A percentile compares a stretch with the other conserved stretches of the same genome.
These are phyloP conservation scores for Nigrospora sphaerica DNA, from an alignment of 2,329 filamentous ascomycete species.

Conservation along the genomic window DNA sequence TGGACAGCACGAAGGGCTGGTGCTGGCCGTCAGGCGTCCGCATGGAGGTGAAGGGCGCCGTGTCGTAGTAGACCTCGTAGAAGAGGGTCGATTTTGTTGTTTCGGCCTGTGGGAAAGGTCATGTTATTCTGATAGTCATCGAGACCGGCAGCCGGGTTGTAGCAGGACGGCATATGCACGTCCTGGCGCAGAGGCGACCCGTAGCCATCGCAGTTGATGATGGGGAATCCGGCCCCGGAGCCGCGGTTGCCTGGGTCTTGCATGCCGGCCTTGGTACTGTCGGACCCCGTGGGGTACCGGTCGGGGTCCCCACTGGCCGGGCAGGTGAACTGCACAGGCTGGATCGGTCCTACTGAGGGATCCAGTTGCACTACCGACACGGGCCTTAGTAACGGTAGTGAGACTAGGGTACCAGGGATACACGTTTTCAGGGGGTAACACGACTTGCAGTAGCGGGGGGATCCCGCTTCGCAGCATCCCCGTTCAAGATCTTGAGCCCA, in stretches of 20 bases:
- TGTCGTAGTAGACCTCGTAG: slow-evolving; percentile 56
- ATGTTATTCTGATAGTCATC: slow-evolving; percentile 58
- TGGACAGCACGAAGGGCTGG: slow-evolving; percentile 62
- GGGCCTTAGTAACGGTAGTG: no score
- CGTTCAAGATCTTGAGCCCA: slow-evolving; percentile 65
- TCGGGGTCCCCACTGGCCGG: slow-evolving; percentile 44
- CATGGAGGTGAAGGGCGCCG: slow-evolving; percentile 40
- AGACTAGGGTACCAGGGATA: no score
- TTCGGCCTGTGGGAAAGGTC: slow-evolving; percentile 49
- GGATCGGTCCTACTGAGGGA: slow-evolving; percentile 25
- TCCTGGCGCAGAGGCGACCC: slow-evolving; percentile 58
- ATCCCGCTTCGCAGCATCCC: slow-evolving; percentile 51
- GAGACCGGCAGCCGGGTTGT: slow-evolving; percentile 56
- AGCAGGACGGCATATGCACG: slow-evolving; percentile 68
- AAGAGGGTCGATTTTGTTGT: slow-evolving; percentile 36
- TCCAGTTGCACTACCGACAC: slow-evolving; percentile 26
- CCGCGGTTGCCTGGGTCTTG: slow-evolving; percentile 46
- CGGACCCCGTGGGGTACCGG: slow-evolving; percentile 47
- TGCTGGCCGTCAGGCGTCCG: slow-evolving; percentile 46
- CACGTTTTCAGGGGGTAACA: no score
- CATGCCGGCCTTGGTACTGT: slow-evolving; percentile 49
- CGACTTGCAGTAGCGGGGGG: slow-evolving; percentile 29
- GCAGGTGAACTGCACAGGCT: slow-evolving; percentile 51
- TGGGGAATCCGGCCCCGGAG: slow-evolving; percentile 61
- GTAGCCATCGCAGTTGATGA: slow-evolving; percentile 58